phyloP scores from a whole-genome alignment of 805 yeast species.

The Kazachstania bromeliacearum region DNA sequence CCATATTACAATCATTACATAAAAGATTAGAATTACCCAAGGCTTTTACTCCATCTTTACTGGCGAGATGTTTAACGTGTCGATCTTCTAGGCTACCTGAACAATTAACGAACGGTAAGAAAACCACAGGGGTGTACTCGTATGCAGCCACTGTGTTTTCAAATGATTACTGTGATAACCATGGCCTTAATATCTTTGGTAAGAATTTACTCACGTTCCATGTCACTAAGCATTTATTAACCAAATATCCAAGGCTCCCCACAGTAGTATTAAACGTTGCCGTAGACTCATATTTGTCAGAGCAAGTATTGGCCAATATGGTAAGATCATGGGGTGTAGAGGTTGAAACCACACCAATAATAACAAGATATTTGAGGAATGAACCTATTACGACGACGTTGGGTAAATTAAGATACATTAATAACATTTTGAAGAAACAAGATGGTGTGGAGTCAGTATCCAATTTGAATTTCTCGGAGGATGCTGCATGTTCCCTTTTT shows the following conservation, averaged over 20 bases:
- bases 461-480: slow-evolving; percentile 29
- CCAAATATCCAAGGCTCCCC: slow-evolving; percentile 86
- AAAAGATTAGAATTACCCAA: slow-evolving; percentile 60
- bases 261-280: slow-evolving; percentile 65
- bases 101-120: background rate
- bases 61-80: slow-evolving; percentile 76
- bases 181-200: slow-evolving; percentile 76
- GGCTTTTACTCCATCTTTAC: slow-evolving; percentile 47
- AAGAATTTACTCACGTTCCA: slow-evolving; percentile 65
- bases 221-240: slow-evolving; percentile 60
- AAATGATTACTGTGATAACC: slow-evolving; percentile 42
- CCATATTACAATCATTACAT: slow-evolving; percentile 72
- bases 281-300: slow-evolving; percentile 65
- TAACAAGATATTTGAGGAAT: slow-evolving; percentile 57
- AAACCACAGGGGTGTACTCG: background rate
- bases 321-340: slow-evolving; percentile 88
- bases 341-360: slow-evolving; percentile 51
- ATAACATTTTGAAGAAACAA: slow-evolving; percentile 26
- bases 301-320: slow-evolving; percentile 50
- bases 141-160: slow-evolving; percentile 7
- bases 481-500: slow-evolving; percentile 46
- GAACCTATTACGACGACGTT: slow-evolving; percentile 58
- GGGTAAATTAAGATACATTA: slow-evolving; percentile 56
- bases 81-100: slow-evolving; percentile 28
- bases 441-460: slow-evolving; percentile 44